Evolutionary conservation across 345 rosid species (phyloP), one percentile per base, ranked within the genome.

Genomic region (Melaleuca quinquenervia): DNA sequence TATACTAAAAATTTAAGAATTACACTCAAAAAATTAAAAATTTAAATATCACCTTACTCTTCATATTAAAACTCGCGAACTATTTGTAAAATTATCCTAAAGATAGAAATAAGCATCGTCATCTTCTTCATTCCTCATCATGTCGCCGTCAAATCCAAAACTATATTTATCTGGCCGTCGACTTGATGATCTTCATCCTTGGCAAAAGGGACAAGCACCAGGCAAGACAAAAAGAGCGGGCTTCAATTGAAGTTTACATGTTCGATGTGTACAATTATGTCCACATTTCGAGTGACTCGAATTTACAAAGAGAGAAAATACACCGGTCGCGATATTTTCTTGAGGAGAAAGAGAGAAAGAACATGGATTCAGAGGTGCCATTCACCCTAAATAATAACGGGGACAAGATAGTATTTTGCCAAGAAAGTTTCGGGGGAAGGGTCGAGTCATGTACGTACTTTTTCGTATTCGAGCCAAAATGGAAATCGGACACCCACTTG

Each of bases 1-100:
- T n/a, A 6, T 56, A 56, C 0, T 1, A 2, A 24, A 24, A 26
- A 6, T 56, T 13, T 3, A 56, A 22, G 0, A 0, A 55, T 12
- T n/a, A 55, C 14, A 22, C 10, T 55, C 27, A 56, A 56, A 3
- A 11, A 56, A 24, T 55, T 24, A 24, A 26, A 56, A 5, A 0
- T 26, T 56, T 9, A 56, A 10, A 2, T 8, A 56, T 1, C 62
- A 41, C 41, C 41, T 41, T 41, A 41, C 2, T 41, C 41, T 41
- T 41, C 41, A 56, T 24, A 2, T 10, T 52, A 52, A 6, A 52
- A 18, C 4, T 41, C 41, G 4, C 2, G 41, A 41, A 41, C 4
- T 41, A 41, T 41, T 41, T 41, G 4, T 41, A 41, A 41, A 41
- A 41, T 4, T 41, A 41, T 41, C 41, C 41, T 41, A 2, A 2